These are phyloP conservation scores for Helenozyma baotianmanensis DNA, from an alignment of 805 yeast species.

Conservation along the genomic window DNA sequence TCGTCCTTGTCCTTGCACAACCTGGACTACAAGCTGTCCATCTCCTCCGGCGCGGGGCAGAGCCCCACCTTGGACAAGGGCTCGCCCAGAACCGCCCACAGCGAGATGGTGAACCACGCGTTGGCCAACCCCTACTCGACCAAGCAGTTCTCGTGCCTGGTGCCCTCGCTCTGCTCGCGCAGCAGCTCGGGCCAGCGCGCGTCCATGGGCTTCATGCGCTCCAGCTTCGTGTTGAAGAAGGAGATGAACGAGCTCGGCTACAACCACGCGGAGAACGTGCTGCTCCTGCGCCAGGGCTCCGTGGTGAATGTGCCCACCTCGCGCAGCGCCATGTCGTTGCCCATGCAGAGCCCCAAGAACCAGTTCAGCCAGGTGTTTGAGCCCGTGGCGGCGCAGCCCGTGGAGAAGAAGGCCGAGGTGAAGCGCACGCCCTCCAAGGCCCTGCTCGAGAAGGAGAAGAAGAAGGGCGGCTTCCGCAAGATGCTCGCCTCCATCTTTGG, in stretches of 20 bases:
- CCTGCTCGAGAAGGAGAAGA: not conserved
- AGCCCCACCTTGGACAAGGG: conserved; percentile 7
- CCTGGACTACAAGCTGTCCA: conserved; percentile 33
- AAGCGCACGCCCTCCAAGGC: not conserved
- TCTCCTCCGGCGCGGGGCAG: conserved; percentile 28
- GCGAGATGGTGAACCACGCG: conserved; percentile 9
- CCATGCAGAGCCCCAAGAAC: not conserved
- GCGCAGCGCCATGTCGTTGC: conserved; percentile 7
- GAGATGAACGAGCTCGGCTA: conserved; percentile 32
- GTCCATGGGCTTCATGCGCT: conserved; percentile 41
- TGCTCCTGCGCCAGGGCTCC: not conserved
- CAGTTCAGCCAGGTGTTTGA: not conserved
- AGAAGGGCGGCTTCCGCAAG: conserved; percentile 7
- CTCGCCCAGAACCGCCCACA: not conserved
- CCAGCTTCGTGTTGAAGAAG: conserved; percentile 38
- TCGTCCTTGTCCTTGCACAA: conserved; percentile 37
- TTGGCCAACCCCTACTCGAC: conserved; percentile 8
- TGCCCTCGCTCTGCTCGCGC: conserved; percentile 11
- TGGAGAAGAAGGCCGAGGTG: too few relatives aligned
- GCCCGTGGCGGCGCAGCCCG: too few relatives aligned
- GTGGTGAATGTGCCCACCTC: not conserved
- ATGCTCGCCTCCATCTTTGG: conserved; percentile 8
- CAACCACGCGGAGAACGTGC: conserved; percentile 30
- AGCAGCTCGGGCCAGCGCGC: conserved; percentile 20
- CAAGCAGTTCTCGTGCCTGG: conserved; percentile 10